Evolutionary conservation across 2,329 filamentous ascomycete species (phyloP), one percentile per base, ranked within the genome.

Genomic region (Pyrenophora tritici-repentis): DNA sequence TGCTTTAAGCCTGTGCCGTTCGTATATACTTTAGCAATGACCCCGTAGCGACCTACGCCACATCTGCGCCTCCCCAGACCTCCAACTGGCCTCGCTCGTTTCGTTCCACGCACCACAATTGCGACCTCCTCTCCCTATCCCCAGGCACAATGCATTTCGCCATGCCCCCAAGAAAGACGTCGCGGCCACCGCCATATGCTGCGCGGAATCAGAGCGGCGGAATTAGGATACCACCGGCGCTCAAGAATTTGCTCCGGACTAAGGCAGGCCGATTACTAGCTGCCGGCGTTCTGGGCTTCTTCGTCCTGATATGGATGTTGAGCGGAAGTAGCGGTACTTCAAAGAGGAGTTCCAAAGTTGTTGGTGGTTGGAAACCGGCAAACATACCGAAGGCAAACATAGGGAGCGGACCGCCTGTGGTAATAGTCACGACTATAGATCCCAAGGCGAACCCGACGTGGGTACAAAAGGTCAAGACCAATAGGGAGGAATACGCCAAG

Each of bases 361-460:
- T 53, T 7, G 47, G 43, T 3, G 42, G 44, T 14, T 58, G 55
- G 55, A 42, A 37, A 24, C 41, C 57, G 37, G 56, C 52, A 22
- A 56, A 59, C 34, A 58, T 71, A 31, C 54, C 62, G 17, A 64
- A 67, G 40, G 59, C 62, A 33, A 75, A 77, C 9, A 65, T 78
- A 34, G 78, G 78, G 18, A 79, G 78, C 14, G 67, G 70, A 4
- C 75, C 85, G 31, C 74, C 78, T 22, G 79, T 85, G 16, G 91
- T 97, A 26, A 79, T 99, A 42, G 89, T 99, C 54, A 97, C 94
- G 2, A 85, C 93, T 7, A 75, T 97, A 47, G 90, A 97, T 70
- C 81, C 85, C 51, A 78, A 80, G 43, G 78, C 87, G 63, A 85
- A 84, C 66, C 77, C 83, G 29, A 80, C 79, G 35, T 95, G 93